A percentile compares a stretch with the other conserved stretches of the same genome.
Conservation (phyloP, 179 eudicot genomes). For the Beta lomatogona region DNA sequence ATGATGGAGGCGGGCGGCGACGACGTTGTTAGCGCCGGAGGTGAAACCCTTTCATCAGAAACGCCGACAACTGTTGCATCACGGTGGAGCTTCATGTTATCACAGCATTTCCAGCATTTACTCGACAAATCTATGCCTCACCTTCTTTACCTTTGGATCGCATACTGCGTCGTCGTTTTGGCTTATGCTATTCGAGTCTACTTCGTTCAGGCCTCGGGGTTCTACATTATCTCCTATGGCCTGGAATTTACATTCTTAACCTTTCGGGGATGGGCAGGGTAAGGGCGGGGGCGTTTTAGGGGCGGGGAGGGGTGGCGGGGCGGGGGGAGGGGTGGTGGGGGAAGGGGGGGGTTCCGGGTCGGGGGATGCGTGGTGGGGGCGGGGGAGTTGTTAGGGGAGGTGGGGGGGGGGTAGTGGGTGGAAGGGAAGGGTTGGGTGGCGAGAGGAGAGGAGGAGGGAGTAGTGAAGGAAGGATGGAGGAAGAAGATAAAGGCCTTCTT, state of each 20-base stretch:
- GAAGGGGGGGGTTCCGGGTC: too few relatives aligned
- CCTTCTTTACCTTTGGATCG: slow-evolving; percentile 74
- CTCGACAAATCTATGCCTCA: slow-evolving; percentile 75
- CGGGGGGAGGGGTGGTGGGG: too few relatives aligned
- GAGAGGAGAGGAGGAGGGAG: too few relatives aligned
- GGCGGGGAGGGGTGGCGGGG: too few relatives aligned
- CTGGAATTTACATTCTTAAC: slow-evolving; percentile 58
- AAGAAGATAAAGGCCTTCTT: too few relatives aligned
- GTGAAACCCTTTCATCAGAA: slow-evolving; percentile 23
- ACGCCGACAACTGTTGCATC: slow-evolving; percentile 40
- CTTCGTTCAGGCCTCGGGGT: slow-evolving; percentile 48
- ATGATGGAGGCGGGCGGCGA: slow-evolving; percentile 33
- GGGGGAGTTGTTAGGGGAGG: too few relatives aligned
- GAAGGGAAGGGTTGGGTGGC: too few relatives aligned
- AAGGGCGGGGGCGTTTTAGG: too few relatives aligned
- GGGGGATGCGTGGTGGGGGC: too few relatives aligned
- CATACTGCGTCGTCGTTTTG: slow-evolving; percentile 41
- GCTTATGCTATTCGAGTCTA: slow-evolving; percentile 58
- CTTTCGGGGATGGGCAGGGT: too few relatives aligned
- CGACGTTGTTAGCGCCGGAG: slow-evolving; percentile 10
- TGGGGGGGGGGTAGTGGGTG: too few relatives aligned
- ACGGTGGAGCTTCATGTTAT: slow-evolving; percentile 37
- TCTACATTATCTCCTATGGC: slow-evolving; percentile 72
- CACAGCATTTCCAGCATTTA: slow-evolving; percentile 55
- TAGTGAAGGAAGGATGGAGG: too few relatives aligned